A percentile compares a stretch with the other conserved stretches of the same genome.
Conservation (phyloP, 176 grass and related monocot species). For the Neostapfia colusana region DNA sequence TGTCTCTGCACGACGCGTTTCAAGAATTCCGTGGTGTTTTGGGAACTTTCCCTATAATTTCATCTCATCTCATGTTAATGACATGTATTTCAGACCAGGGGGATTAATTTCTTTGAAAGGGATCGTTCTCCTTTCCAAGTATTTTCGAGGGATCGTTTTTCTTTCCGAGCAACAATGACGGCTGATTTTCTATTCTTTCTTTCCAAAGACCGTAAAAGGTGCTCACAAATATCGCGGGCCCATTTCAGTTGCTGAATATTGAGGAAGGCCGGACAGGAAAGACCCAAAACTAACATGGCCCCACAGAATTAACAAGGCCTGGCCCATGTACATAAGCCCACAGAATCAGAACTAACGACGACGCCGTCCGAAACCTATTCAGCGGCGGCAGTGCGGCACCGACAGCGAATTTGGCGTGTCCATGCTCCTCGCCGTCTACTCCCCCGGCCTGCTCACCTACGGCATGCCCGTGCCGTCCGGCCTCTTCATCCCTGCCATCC, state of each 20-base stretch:
- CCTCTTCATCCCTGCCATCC: constrained; percentile 67
- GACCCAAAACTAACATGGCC: background rate
- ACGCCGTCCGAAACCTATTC: constrained; percentile 78
- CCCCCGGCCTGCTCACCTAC: constrained; percentile 59
- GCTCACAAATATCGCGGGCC: no score
- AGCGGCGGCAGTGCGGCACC: constrained; percentile 26
- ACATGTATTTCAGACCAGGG: no score
- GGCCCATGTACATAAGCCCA: no score
- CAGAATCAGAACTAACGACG: constrained; percentile 63
- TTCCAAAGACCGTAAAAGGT: no score
- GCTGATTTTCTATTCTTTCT: no score
- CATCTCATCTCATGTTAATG: no score
- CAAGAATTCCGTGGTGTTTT: background rate
- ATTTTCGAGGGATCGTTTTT: no score
- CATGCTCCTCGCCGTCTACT: no score
- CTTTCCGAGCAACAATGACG: no score
- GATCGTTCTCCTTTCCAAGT: no score
- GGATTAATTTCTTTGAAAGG: no score
- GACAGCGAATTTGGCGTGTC: constrained; percentile 56
- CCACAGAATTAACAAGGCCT: background rate
- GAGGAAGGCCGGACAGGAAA: background rate
- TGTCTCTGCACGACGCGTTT: background rate
- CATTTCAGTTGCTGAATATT: no score
- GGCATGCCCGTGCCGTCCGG: constrained; percentile 66
- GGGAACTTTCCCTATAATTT: background rate